Evolutionary conservation across 495 filamentous ascomycete genomes (phyloP).

Genomic region (Aspergillus steynii): DNA sequence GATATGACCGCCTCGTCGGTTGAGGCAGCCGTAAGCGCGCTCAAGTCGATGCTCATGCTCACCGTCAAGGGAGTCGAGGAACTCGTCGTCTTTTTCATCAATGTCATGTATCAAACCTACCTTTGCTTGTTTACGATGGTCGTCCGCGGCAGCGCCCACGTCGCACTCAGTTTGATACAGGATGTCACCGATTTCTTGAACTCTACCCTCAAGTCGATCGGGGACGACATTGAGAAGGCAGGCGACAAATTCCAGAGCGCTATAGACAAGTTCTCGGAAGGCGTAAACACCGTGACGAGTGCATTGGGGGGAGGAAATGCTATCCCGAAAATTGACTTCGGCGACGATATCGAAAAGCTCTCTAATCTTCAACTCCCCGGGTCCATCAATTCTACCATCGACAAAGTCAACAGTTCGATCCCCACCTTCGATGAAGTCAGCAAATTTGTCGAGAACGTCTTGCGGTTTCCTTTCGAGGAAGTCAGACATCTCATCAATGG

Average conservation of each 20-base stretch:
- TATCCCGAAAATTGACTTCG: constrained; percentile 60
- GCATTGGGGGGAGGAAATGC: constrained; percentile 28
- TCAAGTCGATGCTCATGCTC: constrained; percentile 73
- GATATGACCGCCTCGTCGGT: constrained; percentile 75
- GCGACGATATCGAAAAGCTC: constrained; percentile 59
- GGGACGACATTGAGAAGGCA: constrained; percentile 57
- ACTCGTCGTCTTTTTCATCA: constrained; percentile 85
- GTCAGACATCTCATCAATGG: constrained; percentile 69
- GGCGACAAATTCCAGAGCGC: constrained; percentile 57
- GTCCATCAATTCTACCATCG: constrained; percentile 61
- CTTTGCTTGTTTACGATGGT: constrained; percentile 82
- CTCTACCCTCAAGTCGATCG: constrained; percentile 64
- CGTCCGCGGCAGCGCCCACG: constrained; percentile 72
- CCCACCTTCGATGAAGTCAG: constrained; percentile 82
- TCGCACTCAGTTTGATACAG: constrained; percentile 65
- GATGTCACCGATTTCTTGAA: constrained; percentile 75
- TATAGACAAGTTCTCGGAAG: constrained; percentile 58
- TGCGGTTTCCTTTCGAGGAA: constrained; percentile 75
- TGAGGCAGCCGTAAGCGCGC: constrained; percentile 71
- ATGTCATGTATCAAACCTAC: constrained; percentile 85
- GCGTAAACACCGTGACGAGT: constrained; percentile 40
- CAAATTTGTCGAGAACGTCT: constrained; percentile 69
- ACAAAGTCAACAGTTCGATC: constrained; percentile 70
- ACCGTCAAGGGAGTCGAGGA: constrained; percentile 81
- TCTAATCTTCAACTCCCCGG: constrained; percentile 66